phyloP scores from a whole-genome alignment of 164 flowering plant genomes.

The Tinospora cordifolia region DNA sequence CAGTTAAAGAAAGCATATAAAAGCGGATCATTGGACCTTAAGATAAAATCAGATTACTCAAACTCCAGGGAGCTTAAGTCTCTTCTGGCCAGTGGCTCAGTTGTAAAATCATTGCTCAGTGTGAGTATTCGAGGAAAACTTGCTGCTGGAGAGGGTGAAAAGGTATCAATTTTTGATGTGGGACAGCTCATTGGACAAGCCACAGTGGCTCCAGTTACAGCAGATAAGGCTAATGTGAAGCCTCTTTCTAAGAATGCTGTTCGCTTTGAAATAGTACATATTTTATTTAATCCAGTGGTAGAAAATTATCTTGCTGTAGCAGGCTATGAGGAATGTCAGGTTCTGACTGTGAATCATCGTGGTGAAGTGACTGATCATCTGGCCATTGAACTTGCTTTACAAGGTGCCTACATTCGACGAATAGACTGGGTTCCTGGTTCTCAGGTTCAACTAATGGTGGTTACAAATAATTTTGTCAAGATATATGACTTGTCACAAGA shows the following conservation, averaged over 20 bases:
- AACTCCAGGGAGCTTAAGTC: conserved; percentile 89
- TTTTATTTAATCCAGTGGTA: conserved; percentile 65
- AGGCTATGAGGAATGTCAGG: conserved; percentile 96
- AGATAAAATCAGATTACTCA: conserved; percentile 89
- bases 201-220: conserved; percentile 76
- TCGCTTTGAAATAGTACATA: conserved; percentile 94
- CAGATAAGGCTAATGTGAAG: conserved; percentile 93
- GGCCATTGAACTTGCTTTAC: conserved; percentile 89
- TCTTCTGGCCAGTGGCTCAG: conserved; percentile 78
- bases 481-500: conserved; percentile 93
- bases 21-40: conserved; percentile 90
- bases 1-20: conserved; percentile 95
- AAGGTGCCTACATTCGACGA: conserved; percentile 86
- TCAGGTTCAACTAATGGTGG: conserved; percentile 94
- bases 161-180: conserved; percentile 89
- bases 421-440: conserved; percentile 97
- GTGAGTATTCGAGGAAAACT: conserved; percentile 85
- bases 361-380: conserved; percentile 98
- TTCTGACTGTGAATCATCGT: conserved; percentile 79
- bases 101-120: conserved; percentile 81
- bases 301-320: conserved; percentile 96
- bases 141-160: conserved; percentile 99
- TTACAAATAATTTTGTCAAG: conserved; percentile 83
- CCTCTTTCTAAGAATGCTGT: conserved; percentile 91
- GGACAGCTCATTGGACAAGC: conserved; percentile 96